Evolutionary conservation across 2,329 filamentous ascomycete species (phyloP), one percentile per base, ranked within the genome.

Genomic region (Gliomastix tumulicola): DNA sequence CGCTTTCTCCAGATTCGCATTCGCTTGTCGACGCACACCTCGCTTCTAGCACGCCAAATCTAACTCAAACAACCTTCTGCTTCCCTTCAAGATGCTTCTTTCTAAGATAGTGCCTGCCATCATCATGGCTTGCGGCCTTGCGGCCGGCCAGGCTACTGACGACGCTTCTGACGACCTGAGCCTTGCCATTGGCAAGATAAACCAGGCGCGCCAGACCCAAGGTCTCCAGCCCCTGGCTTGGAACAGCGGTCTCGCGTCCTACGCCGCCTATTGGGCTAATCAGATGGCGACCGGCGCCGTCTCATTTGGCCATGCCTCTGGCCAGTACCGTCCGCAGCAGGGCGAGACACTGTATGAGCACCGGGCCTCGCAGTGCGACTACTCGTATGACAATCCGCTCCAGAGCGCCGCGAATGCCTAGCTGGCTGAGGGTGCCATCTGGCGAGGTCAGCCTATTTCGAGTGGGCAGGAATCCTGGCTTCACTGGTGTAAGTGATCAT

Each of bases 271-370:
- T 20, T 62, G 55, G 58, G 58, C 55, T 12, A 49, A 54, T 31
- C 44, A 56, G 25, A 56, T 62, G 47, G 57, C 47, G 3, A 45
- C 48, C 13, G 49, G 46, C 7, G 39, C 41, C n/a, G 47, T 48
- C 20, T 48, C 50, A 4, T 59, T 60, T 36, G 42, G 49, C 28
- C 58, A 61, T 36, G 51, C 57, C 5, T 45, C 52, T 9, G 49
- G 49, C 4, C 34, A 45, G 21, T 47, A 51, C 12, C 54, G 58
- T 4, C 55, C 54, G 4, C 40, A 44, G n/a, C 57, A 62, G 32
- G 57, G 58, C 28, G 58, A 62, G 39, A 57, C 47, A 12, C 47
- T 60, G 23, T 59, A 54, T 38, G 50, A 53, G 21, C 49, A 57
- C 23, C 44, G 49, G 10, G 49, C 56, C 3, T 43, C 44, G 6